Conservation (phyloP, 768 basidiomycete genomes). For the Cubamyces sp. region DNA sequence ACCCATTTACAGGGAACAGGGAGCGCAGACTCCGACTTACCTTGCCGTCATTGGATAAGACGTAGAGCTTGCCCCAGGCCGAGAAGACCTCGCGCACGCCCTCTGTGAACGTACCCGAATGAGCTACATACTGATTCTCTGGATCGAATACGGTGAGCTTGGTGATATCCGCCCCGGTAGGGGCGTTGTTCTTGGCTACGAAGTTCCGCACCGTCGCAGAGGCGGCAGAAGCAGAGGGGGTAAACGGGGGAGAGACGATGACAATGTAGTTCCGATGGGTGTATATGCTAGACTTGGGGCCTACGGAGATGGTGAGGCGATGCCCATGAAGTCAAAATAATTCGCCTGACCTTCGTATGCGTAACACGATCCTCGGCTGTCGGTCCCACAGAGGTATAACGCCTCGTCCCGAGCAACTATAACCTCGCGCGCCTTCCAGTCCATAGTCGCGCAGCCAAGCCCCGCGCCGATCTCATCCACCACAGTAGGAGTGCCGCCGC, state of each 20-base stretch:
- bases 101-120: constrained; percentile 76
- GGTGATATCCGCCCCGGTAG: constrained; percentile 62
- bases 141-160: constrained; percentile 89
- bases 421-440: constrained; percentile 72
- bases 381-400: constrained; percentile 81
- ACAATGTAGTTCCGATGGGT: constrained; percentile 84
- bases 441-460: constrained; percentile 83
- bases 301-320: constrained; percentile 39
- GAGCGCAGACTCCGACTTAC: too few relatives aligned
- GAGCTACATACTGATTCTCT: constrained; percentile 89
- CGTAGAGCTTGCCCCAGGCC: constrained; percentile 79
- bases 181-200: constrained; percentile 53
- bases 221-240: constrained; percentile 63
- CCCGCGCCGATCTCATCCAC: constrained; percentile 89
- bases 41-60: constrained; percentile 78
- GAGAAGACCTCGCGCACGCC: constrained; percentile 85
- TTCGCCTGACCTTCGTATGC: constrained; percentile 81
- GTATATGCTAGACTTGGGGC: constrained; percentile 77
- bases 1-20: too few relatives aligned
- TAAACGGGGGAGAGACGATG: constrained; percentile 85
- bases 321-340: not conserved
- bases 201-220: constrained; percentile 79
- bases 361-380: constrained; percentile 82
- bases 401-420: constrained; percentile 91
- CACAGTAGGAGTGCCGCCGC: constrained; percentile 63